Percentiles rank a stretch among this genome's conserved stretches.
Conservation (phyloP, 163 green algal species). For the Trebouxiophyceae sp. region DNA sequence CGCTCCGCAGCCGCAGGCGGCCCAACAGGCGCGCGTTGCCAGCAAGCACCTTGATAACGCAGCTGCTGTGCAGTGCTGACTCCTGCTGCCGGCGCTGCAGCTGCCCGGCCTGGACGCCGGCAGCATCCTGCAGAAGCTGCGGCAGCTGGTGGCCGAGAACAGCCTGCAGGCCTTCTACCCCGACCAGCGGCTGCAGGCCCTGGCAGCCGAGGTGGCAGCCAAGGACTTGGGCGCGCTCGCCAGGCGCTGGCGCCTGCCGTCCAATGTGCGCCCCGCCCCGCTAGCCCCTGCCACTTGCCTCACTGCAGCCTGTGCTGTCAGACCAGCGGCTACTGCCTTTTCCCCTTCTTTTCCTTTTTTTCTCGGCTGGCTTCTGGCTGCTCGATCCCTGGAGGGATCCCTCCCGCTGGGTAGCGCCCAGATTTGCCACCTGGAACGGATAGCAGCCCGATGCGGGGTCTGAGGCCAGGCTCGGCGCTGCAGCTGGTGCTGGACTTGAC, state of each 20-base stretch:
- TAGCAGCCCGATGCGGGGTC: too few species aligned
- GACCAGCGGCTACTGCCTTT: not conserved
- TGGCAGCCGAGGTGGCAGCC: slow-evolving; percentile 3
- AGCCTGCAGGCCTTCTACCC: slow-evolving; percentile 34
- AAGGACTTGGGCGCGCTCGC: not conserved
- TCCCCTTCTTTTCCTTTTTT: not conserved
- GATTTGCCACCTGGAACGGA: too few species aligned
- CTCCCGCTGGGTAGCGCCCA: not conserved
- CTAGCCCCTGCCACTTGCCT: not conserved
- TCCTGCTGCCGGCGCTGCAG: too few species aligned
- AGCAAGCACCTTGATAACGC: too few species aligned
- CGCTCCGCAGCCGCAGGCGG: too few species aligned
- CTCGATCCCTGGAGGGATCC: too few species aligned
- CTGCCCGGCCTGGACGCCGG: not conserved
- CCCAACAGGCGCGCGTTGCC: too few species aligned
- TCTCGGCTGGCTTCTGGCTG: not conserved
- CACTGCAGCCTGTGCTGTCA: not conserved
- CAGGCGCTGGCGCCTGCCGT: not conserved
- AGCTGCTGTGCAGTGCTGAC: too few species aligned
- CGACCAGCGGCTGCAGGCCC: slow-evolving; percentile 16
- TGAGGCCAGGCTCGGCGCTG: too few species aligned
- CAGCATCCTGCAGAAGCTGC: slow-evolving; percentile 1
- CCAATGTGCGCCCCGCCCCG: not conserved
- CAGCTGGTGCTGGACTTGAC: not conserved
- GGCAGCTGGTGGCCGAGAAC: not conserved